Evolutionary conservation across 768 basidiomycete genomes (phyloP).

Genomic region (Russula sp.): DNA sequence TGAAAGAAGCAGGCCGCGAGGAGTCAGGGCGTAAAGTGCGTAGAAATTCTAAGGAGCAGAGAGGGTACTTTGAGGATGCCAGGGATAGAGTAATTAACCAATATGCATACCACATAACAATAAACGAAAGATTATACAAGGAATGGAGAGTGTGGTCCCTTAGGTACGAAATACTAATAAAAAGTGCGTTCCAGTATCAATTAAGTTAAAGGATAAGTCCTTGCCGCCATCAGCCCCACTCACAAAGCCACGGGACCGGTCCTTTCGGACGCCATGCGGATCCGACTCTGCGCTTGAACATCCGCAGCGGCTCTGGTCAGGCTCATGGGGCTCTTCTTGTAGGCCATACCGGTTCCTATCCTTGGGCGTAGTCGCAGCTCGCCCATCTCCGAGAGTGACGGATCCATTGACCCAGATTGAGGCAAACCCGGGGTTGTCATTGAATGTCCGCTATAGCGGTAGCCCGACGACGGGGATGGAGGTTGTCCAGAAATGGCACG

Average conservation of each 20-base stretch:
- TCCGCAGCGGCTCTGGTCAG: constrained; percentile 19
- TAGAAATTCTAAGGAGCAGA: background rate
- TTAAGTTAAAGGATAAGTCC: background rate
- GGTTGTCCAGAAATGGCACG: constrained; percentile 13
- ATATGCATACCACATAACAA: constrained; percentile 17
- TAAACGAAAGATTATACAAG: constrained; percentile 12
- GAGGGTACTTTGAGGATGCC: background rate
- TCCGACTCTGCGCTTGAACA: constrained; percentile 22
- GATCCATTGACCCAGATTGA: constrained; percentile 10
- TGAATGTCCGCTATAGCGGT: constrained; percentile 4
- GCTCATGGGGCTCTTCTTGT: constrained; percentile 20
- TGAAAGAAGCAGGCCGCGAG: constrained; percentile 4
- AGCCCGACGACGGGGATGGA: background rate
- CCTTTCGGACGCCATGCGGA: constrained; percentile 16
- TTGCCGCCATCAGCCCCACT: background rate
- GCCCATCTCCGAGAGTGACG: constrained; percentile 3
- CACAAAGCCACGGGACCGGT: background rate
- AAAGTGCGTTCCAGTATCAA: constrained; percentile 10
- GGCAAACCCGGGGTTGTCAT: background rate
- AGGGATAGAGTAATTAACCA: constrained; percentile 5
- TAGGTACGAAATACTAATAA: background rate
- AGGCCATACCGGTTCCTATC: constrained; percentile 25
- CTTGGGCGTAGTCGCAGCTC: constrained; percentile 17
- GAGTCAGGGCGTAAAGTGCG: background rate
- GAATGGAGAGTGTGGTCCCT: background rate